A percentile compares a stretch with the other conserved stretches of the same genome.
Evolutionary conservation across 2,329 filamentous ascomycete genomes (phyloP).

Genomic region (Berkeleyomyces rouxiae): DNA sequence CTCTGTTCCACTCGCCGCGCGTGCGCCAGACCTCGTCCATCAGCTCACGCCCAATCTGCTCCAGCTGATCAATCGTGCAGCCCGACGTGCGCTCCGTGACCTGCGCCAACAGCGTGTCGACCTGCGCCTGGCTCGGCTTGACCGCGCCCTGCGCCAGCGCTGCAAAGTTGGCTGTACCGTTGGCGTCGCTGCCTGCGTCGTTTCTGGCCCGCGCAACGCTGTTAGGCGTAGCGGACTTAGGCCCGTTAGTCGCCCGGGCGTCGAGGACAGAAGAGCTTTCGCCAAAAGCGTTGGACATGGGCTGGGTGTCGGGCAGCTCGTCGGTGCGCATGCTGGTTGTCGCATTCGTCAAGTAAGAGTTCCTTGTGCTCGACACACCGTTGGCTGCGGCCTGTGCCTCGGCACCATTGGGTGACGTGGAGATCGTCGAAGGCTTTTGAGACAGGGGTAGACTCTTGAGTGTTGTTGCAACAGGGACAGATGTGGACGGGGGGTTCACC

Average conservation of each 20-base stretch:
- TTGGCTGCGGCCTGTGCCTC: slow-evolving; percentile 50
- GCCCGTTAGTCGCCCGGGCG: slow-evolving; percentile 14
- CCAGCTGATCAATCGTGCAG: slow-evolving; percentile 80
- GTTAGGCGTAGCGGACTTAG: neutral
- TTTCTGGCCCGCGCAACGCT: neutral
- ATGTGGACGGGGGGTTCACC: neutral
- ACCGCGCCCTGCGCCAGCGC: slow-evolving; percentile 9
- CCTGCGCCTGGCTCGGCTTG: slow-evolving; percentile 30
- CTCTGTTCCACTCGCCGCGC: slow-evolving; percentile 69
- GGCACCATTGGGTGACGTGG: slow-evolving; percentile 35
- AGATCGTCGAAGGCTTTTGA: slow-evolving; percentile 44
- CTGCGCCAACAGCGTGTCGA: slow-evolving; percentile 42
- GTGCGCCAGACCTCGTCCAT: slow-evolving; percentile 82
- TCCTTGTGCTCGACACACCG: slow-evolving; percentile 88
- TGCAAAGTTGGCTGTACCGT: neutral
- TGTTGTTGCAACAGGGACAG: neutral
- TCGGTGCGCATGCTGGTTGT: slow-evolving; percentile 15
- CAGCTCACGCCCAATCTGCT: slow-evolving; percentile 77
- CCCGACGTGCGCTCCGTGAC: slow-evolving; percentile 55
- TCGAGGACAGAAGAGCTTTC: slow-evolving; percentile 29
- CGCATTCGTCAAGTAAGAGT: slow-evolving; percentile 47
- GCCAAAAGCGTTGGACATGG: slow-evolving; percentile 21
- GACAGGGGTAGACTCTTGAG: slow-evolving; percentile 41
- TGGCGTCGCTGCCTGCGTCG: neutral
- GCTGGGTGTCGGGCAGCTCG: slow-evolving; percentile 16